Evolutionary conservation across 2,329 filamentous ascomycete genomes (phyloP), one percentile per base, ranked within the genome.

Genomic region (Exutisphaerella laricina): DNA sequence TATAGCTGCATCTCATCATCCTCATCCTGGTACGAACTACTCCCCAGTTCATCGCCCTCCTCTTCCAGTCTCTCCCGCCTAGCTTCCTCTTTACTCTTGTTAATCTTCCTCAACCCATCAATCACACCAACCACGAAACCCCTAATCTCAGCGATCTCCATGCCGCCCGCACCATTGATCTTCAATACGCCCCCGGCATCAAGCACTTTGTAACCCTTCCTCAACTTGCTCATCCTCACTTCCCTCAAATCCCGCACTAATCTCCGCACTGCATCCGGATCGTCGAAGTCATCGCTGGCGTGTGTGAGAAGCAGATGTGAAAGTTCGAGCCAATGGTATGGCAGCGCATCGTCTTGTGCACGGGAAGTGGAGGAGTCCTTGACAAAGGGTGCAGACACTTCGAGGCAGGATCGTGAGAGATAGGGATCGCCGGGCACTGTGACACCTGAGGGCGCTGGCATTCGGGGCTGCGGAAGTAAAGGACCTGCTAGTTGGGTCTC

Each of bases 241-340:
- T 97, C 90, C 41, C 89, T 75, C 51, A 97, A 64, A 59, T 95
- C 89, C 40, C 89, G 73, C 48, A 96, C 63, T 46, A 94, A 63
- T 18, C 84, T 77, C 5, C 89, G 73, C 5, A 94, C 82, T 53
- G 82, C 79, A 53, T 88, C 82, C 2, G 85, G 75, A 0, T 84
- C 72, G 25, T 78, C 75, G 37, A 97, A 77, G 63, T 96, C 89
- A 64, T 96, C 89, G 18, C 79, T 75, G 3, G 89, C 89, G 42
- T 87, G 84, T 34, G 89, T 84, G 2, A 98, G 77, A 33, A 98
- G 71, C 62, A 94, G 80, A 66, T 95, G 88, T 13, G 85, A 83
- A 6, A 97, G 70, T 67, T 97, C 92, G 30, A 94, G 77, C 89
- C 90, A 98, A 69, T 97, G 90, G 62, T 94, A 97, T 0, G 92